Base-by-base conservation (phyloP, 164 flowering plant genomes). In the Magnolia officinalis region DNA sequence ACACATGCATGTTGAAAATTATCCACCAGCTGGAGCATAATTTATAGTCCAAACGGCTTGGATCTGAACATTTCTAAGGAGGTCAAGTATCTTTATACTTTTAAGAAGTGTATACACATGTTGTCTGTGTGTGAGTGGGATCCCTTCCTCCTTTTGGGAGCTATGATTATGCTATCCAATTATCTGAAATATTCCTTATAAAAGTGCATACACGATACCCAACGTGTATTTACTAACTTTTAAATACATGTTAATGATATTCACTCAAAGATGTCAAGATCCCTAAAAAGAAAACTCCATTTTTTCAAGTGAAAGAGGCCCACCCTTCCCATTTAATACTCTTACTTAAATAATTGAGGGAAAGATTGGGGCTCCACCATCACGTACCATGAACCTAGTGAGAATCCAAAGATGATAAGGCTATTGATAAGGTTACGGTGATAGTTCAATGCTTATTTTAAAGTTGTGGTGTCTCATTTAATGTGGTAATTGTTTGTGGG, bases 81-180 rank as follows among this genome's bases (percentile, higher is more conserved):
- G 61, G 61, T 10, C n/a, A 55, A 2, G 61, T 55, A 55, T 29
- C 49, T 26, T 72, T 55, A 72, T 51, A 50, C 73, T n/a, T 71
- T 50, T 18, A n/a, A 14, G 73, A 20, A n/a, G 73, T 16, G 73
- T 50, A 20, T 71, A 50, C 59, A 19, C 59, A 19, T 71, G 45
- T 50, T 71, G 73, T 71, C 73, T 45, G 21, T 18, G 14, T 73
- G 14, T 59, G 76, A 14, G 70, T 65, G 71, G 37, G 18, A n/a
- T 51, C 71, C 19, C 50, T 75, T 51, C 19, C 63, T 64, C 18
- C 71, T 50, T 75, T 68, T 75, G 16, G 26, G 2, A 19, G 23
- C 51, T 65, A 75, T 75, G 77, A 75, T 67, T 75, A 65, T 75
- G 66, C 21, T 68, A 26, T 55, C 71, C 26, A 51, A 4, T 9